Base-by-base conservation (phyloP, 2,329 filamentous ascomycete species). In the Microascus cirrosus region DNA sequence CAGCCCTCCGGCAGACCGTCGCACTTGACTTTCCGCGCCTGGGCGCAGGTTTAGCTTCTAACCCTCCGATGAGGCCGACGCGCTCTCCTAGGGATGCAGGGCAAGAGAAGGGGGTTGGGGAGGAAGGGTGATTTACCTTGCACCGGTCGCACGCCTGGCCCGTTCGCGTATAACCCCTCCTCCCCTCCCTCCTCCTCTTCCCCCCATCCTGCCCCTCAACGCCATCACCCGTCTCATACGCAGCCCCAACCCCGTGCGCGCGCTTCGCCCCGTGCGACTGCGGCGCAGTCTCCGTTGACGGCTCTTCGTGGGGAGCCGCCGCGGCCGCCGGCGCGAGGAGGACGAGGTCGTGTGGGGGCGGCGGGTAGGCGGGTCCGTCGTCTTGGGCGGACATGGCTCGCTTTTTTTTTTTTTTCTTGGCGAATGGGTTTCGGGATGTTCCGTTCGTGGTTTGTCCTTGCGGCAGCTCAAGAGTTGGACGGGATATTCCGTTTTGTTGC, bases 141-240 rank as follows among this genome's bases (percentile, higher is more conserved):
- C 90, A 95, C 58, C 90, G 80, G 72, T 95, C 90, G 77, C 90
- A 95, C 35, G 90, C 90, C 73, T 95, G 90, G 11, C 90, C 90
- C 0, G 90, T 95, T 59, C 80, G 74, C 22, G 78, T 80, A 62
- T 81, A 81, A 3, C 77, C 76, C 62, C 20, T 53, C 51, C 51
- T 28, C 51, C 51, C n/a, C 24, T 53, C 28, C 51, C 24, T n/a
- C 51, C 51, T 53, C 51, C 45, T 50, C 45, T 50, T 50, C 45
- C n/a, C 15, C 42, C 39, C 39, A 18, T 45, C 39, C 39, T n/a
- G 39, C 39, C 39, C 39, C 39, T 6, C 39, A 5, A 45, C 39
- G 2, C 6, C 15, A n/a, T 45, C 15, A 13, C 15, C 39, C 1
- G 8, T 18, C 15, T 6, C 39, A 6, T 3, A 5, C 12, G 4